phyloP scores from a whole-genome alignment of 1,139 yeast species.

The Diutina scorzettiae region DNA sequence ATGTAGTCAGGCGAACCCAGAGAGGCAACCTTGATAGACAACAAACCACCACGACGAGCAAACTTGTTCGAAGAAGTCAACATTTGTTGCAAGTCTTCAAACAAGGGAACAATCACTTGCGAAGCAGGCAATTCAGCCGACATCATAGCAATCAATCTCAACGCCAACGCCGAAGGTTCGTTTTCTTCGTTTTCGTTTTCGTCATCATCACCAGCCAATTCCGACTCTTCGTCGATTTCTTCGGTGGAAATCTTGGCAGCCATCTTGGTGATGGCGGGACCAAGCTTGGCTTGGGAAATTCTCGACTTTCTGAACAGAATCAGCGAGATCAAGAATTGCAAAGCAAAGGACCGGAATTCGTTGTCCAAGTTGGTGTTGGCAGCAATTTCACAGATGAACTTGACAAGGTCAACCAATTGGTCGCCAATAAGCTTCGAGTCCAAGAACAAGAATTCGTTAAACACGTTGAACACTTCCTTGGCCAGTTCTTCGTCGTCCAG shows the following conservation, averaged over 20 bases:
- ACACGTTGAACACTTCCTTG: slow-evolving; percentile 70
- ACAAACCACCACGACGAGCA: slow-evolving; percentile 70
- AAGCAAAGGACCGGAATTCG: slow-evolving; percentile 72
- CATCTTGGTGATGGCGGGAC: slow-evolving; percentile 64
- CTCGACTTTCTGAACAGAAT: slow-evolving; percentile 58
- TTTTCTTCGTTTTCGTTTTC: slow-evolving; percentile 90
- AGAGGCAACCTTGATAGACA: slow-evolving; percentile 73
- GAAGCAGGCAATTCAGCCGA: slow-evolving; percentile 84
- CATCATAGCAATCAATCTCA: slow-evolving; percentile 68
- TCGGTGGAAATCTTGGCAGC: slow-evolving; percentile 75
- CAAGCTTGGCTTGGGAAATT: slow-evolving; percentile 52
- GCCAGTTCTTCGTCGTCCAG: slow-evolving; percentile 64
- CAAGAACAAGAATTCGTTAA: slow-evolving; percentile 65
- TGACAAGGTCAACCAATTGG: slow-evolving; percentile 54
- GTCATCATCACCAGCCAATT: slow-evolving; percentile 68
- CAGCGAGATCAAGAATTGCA: slow-evolving; percentile 75
- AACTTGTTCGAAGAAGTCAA: slow-evolving; percentile 48
- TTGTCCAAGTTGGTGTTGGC: slow-evolving; percentile 58
- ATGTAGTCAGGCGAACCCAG: slow-evolving; percentile 93
- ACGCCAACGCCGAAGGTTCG: slow-evolving; percentile 65
- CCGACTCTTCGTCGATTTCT: slow-evolving; percentile 62
- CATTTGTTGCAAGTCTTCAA: slow-evolving; percentile 55
- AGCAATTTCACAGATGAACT: slow-evolving; percentile 68
- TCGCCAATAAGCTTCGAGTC: slow-evolving; percentile 77
- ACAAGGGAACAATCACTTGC: slow-evolving; percentile 74